Evolutionary conservation across 2,329 filamentous ascomycete genomes (phyloP).

Genomic region (Aureobasidium sp.): DNA sequence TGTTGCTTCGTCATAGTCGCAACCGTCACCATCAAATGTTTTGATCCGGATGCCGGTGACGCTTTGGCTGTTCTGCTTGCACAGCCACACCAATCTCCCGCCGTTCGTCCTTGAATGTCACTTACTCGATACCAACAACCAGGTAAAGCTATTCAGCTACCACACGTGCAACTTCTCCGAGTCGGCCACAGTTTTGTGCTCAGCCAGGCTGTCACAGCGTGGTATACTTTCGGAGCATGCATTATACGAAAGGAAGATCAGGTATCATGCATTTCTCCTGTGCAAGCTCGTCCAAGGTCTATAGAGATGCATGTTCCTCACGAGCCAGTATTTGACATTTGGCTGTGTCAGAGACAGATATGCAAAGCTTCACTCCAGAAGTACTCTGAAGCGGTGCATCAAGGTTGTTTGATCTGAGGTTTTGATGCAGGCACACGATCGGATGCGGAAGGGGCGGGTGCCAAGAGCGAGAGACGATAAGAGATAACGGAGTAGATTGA

Average conservation of each 20-base stretch:
- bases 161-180: neutral
- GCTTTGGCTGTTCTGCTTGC: constrained; percentile 1
- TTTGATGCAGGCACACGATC: neutral
- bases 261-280: neutral
- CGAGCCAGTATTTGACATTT: neutral
- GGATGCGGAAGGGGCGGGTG: neutral
- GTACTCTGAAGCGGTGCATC: neutral
- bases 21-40: constrained; percentile 5
- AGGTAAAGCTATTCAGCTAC: neutral
- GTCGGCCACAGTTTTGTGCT: neutral
- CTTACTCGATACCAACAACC: neutral
- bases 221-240: neutral
- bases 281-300: neutral
- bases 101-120: neutral
- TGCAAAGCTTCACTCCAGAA: neutral
- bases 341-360: neutral
- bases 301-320: neutral
- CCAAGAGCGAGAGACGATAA: neutral
- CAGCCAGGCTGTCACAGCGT: too few species aligned
- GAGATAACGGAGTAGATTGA: neutral
- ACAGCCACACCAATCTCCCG: constrained; percentile 6
- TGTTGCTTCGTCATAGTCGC: neutral
- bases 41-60: neutral
- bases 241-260: neutral
- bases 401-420: neutral